phyloP scores from a whole-genome alignment of 371 early-diverging fungal species.

The Entomophthora muscae region DNA sequence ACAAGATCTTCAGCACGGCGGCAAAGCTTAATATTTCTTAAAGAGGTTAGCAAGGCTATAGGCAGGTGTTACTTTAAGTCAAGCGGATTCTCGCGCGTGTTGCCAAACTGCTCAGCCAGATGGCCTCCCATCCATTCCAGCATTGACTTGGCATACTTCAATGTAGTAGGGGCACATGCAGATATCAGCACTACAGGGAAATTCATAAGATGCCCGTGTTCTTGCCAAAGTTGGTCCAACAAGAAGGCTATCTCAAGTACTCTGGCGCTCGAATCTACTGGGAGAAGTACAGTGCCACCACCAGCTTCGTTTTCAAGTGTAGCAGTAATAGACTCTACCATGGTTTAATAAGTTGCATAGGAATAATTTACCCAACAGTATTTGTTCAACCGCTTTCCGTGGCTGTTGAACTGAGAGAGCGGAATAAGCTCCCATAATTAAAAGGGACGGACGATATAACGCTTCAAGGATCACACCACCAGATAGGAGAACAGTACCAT shows the following conservation, averaged over 20 bases:
- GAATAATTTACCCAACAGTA: conserved; percentile 36
- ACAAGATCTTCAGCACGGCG: conserved; percentile 56
- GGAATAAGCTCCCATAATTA: conserved; percentile 83
- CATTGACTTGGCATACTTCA: conserved; percentile 70
- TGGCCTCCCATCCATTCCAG: conserved; percentile 90
- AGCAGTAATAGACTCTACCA: conserved; percentile 34
- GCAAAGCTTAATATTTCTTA: conserved; percentile 24
- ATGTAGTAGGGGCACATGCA: neutral
- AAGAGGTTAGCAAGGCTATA: neutral
- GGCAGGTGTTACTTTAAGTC: conserved; percentile 52
- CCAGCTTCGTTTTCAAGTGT: conserved; percentile 23
- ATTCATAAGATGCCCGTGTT: conserved; percentile 20
- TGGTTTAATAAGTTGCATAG: neutral
- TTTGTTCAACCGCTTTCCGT: conserved; percentile 52
- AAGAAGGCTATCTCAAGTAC: conserved; percentile 82
- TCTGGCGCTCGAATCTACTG: conserved; percentile 76
- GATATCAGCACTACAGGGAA: conserved; percentile 38
- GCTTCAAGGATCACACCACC: conserved; percentile 53
- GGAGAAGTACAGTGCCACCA: conserved; percentile 74
- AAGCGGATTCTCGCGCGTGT: conserved; percentile 68
- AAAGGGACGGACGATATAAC: conserved; percentile 58
- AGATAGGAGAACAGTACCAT: conserved; percentile 53
- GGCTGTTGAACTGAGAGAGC: conserved; percentile 45
- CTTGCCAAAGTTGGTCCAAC: conserved; percentile 71
- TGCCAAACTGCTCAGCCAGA: conserved; percentile 46